Base-by-base conservation (phyloP, 1,284 basidiomycete species). In the Fomes fomentarius region DNA sequence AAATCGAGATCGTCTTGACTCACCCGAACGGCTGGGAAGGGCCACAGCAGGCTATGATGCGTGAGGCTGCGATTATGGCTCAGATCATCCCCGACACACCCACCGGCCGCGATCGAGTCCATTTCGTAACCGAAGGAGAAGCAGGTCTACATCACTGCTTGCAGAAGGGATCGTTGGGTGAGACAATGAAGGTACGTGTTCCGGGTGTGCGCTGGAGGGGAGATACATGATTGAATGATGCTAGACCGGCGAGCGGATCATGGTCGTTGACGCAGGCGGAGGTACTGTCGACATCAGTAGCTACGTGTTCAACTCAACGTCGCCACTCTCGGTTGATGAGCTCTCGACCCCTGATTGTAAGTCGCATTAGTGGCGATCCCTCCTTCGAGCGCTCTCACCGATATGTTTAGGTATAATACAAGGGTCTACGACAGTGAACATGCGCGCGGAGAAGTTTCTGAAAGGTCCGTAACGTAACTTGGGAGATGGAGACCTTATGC, bases 231-330 rank as follows among this genome's bases (percentile, higher is more conserved):
- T 12, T 30, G 28, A 30, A 6, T 11, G 30, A 2, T 11, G 35
- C 7, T 22, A 73, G 76, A 61, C 66, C 5, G 71, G 73, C 7
- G 66, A 76, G 22, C 78, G 76, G 0, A 71, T 84, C 5, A 69
- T 82, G 31, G 73, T 86, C 25, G 75, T 85, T 11, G 82, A 84
- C 60, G 81, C 80, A 2, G 82, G 82, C 2, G 80, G 82, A 46
- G 82, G 82, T 1, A 84, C 81, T 0, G 68, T 84, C 10, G 82
- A 84, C 50, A 66, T 84, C 43, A 81, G 79, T 59, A 73, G 79
- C 11, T 83, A 83, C 21, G 31, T 47, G 0, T 58, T 63, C 69
- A 61, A 62, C 39, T 73, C 66, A 57, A 64, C 53, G 8, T 2
- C 54, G 56, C 12, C 58, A 43, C 37, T 41, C 37, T 47, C 64